A percentile compares a stretch with the other conserved stretches of the same genome.
These are phyloP conservation scores for Adansonia digitata DNA, from an alignment of 345 rosid species.

Conservation along the genomic window DNA sequence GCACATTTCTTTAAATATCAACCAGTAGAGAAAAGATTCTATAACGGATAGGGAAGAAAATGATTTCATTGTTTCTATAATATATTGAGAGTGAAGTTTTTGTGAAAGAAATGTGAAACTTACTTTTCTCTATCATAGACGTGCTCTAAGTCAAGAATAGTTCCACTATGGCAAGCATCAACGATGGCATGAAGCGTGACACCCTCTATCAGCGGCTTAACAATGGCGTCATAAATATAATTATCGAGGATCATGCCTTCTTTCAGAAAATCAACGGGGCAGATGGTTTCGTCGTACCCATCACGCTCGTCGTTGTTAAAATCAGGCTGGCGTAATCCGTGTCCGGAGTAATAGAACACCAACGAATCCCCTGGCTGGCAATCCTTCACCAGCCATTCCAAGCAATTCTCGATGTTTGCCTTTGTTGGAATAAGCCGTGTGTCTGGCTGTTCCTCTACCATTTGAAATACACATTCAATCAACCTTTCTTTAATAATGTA, in stretches of 20 bases:
- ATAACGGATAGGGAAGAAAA: too few species aligned
- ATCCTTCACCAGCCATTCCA: slow-evolving; percentile 54
- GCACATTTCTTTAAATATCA: not conserved
- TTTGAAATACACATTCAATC: not conserved
- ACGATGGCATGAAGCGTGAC: slow-evolving; percentile 1
- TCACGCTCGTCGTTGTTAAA: slow-evolving; percentile 37
- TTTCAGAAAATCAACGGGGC: slow-evolving; percentile 45
- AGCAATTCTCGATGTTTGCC: slow-evolving; percentile 35
- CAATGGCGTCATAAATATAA: not conserved
- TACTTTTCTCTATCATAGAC: slow-evolving; percentile 31
- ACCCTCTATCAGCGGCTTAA: not conserved
- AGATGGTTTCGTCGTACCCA: slow-evolving; percentile 56
- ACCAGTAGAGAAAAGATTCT: too few species aligned
- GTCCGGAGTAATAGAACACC: slow-evolving; percentile 59
- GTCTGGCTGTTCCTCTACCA: slow-evolving; percentile 35
- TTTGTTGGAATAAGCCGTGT: slow-evolving; percentile 31
- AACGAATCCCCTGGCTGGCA: slow-evolving; percentile 40
- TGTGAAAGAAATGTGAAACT: slow-evolving; percentile 8
- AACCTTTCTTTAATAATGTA: too few species aligned
- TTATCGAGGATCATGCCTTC: slow-evolving; percentile 43
- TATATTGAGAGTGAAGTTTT: not conserved
- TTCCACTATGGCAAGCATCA: not conserved
- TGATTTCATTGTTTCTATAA: too few species aligned
- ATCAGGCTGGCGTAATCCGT: slow-evolving; percentile 49
- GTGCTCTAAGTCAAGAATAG: slow-evolving; percentile 38